Evolutionary conservation across 2,329 filamentous ascomycete species (phyloP), one percentile per base, ranked within the genome.

Genomic region (Neospermospora avenae): DNA sequence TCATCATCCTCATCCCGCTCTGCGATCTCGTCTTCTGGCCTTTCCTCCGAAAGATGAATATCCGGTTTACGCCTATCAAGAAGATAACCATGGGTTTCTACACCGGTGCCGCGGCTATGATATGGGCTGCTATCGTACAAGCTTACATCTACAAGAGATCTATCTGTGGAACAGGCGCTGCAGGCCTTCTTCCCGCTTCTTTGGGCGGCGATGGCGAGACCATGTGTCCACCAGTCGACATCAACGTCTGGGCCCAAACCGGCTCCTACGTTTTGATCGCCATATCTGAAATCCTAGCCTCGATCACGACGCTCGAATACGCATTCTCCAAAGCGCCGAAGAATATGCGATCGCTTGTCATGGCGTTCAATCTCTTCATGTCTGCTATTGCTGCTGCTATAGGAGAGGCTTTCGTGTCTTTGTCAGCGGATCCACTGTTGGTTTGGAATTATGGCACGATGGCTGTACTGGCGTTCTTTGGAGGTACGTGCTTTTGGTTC

Each of bases 331-430:
- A 91, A 75, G 88, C 88, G 0, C 89, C 89, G 25, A 84, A 82
- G 69, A 91, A 91, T 77, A 93, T 93, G 89, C 86, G 88, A 65
- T 89, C 86, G 1, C 79, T 92, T n/a, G 87, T 93, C 68, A 80
- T 83, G 74, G 83, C 84, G 20, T 78, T 91, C 68, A 86, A 86
- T 70, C 79, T 91, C 41, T 86, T 89, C 77, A 90, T 84, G 80
- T 86, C 80, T 31, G 88, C 88, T 59, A 79, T 92, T 66, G 84
- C 85, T 1, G 80, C 85, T 31, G 88, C 88, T 37, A 76, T 92
- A 53, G 87, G 86, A n/a, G 84, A 90, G 76, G 87, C 86, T 0
- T 81, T 89, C 41, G 82, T 83, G 7, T 77, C 82, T 0, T 76
- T 90, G 1, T 81, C 83, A 0, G 78, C 76, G 6, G 86, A 90